Base-by-base conservation (phyloP, 768 basidiomycete species). In the Suillus discolor region DNA sequence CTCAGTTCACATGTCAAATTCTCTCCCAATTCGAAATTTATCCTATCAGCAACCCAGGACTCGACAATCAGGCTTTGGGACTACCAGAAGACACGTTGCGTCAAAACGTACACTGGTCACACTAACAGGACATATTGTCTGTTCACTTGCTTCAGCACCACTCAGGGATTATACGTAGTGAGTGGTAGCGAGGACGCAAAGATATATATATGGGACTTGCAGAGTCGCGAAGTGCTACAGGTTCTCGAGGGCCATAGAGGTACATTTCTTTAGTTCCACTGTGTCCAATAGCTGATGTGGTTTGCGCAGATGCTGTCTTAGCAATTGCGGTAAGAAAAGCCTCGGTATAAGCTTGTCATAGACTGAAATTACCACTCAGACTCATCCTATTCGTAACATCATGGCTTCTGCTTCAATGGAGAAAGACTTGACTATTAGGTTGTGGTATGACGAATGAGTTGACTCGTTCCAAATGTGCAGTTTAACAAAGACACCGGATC, bases 1-100 rank as follows among this genome's bases (percentile, higher is more conserved):
- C 6, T 69, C 49, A 94, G 94, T 67, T 94, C 94, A 18, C 90
- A 92, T 78, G 94, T 95, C 60, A 84, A 83, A 70, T 99, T 99
- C 78, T 93, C 96, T 25, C 95, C 94, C 0, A 98, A 97, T 75
- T 95, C 94, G 2, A 87, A 85, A 71, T 96, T 91, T 77, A 86
- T 99, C 31, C 84, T 99, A 49, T 92, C 90, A 6, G 90, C 94
- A 1, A 97, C 97, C 3, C 92, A 98, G 74, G 96, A 99, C 75
- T 97, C 94, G 7, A 95, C 93, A 0, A 89, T 99, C 66, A 88
- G 97, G 2, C 79, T 99, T 18, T 99, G 97, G 96, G 93, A 97
- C 75, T 95, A 91, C 73, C 93, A 95, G 66, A 90, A 87, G 9
- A 93, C 94, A 5, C 89, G 90, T 66, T 94, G 94, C 70, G 89